Percentiles rank a stretch among this genome's conserved stretches.
These are phyloP conservation scores for Baorangia bicolor DNA, from an alignment of 768 basidiomycete genomes.

Conservation along the genomic window DNA sequence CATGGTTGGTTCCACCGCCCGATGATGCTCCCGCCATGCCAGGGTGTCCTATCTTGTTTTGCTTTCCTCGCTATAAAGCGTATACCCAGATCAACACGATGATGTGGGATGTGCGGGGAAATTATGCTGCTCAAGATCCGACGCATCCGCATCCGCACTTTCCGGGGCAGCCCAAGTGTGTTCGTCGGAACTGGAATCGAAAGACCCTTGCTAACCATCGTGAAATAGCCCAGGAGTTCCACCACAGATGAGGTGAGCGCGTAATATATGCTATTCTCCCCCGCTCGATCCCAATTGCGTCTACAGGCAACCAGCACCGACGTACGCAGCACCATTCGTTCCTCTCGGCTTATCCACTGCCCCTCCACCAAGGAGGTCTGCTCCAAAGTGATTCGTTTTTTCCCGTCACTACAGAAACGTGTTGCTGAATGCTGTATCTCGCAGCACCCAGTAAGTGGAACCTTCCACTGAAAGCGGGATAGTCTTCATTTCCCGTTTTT, in stretches of 20 bases:
- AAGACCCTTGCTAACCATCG: background rate
- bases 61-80: conserved; percentile 34
- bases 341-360: conserved; percentile 20
- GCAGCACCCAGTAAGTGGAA: conserved; percentile 27
- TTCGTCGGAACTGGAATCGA: background rate
- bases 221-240: conserved; percentile 10
- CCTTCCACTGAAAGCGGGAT: conserved; percentile 4
- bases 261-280: background rate
- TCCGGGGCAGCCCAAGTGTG: conserved; percentile 20
- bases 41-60: conserved; percentile 30
- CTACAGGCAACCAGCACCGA: conserved; percentile 16
- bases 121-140: conserved; percentile 11
- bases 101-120: conserved; percentile 30
- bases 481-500: conserved; percentile 12
- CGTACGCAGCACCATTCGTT: conserved; percentile 17
- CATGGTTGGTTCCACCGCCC: conserved; percentile 2
- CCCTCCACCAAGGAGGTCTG: conserved; percentile 15
- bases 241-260: conserved; percentile 15
- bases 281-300: background rate
- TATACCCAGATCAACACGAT: conserved; percentile 33
- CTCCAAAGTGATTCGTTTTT: conserved; percentile 20
- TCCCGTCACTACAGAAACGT: background rate
- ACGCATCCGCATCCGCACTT: conserved; percentile 14
- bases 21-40: conserved; percentile 24
- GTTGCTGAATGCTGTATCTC: conserved; percentile 5